These are phyloP conservation scores for Boletus rubescentipes DNA, from an alignment of 768 basidiomycete species.

Conservation along the genomic window DNA sequence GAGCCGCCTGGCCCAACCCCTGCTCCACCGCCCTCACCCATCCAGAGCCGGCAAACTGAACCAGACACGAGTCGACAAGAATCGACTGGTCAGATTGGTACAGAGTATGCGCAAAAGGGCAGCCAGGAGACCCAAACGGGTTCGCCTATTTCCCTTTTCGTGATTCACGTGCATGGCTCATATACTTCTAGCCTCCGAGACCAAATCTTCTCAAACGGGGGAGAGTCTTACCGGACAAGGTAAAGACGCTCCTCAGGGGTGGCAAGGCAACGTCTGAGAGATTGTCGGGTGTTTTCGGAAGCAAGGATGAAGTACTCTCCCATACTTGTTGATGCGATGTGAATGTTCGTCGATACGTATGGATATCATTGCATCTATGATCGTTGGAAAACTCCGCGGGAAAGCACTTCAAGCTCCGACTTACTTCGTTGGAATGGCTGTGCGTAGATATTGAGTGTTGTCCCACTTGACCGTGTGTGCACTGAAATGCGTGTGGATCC, in stretches of 20 bases:
- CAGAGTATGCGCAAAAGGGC: neutral
- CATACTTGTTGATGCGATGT: too few species aligned
- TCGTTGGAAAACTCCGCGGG: neutral
- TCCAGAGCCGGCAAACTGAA: neutral
- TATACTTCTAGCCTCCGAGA: neutral
- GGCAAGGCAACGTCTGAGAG: slow-evolving; percentile 1
- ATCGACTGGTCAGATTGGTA: neutral
- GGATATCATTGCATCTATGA: too few species aligned
- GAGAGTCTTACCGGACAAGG: neutral
- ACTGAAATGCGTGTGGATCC: too few species aligned
- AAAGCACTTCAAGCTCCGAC: neutral
- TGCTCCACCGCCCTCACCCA: neutral
- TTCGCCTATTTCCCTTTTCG: neutral
- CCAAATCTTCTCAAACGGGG: neutral
- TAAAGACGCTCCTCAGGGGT: slow-evolving; percentile 4
- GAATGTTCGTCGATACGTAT: too few species aligned
- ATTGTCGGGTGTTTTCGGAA: neutral
- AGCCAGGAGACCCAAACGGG: neutral
- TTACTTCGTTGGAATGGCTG: too few species aligned
- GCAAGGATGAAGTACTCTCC: neutral
- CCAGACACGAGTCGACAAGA: neutral
- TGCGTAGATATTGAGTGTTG: too few species aligned
- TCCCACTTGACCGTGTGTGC: too few species aligned
- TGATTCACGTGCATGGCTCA: neutral
- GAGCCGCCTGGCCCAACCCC: neutral